Evolutionary conservation across 805 yeast species (phyloP), one percentile per base, ranked within the genome.

Genomic region (Kazachstania psychrophila): DNA sequence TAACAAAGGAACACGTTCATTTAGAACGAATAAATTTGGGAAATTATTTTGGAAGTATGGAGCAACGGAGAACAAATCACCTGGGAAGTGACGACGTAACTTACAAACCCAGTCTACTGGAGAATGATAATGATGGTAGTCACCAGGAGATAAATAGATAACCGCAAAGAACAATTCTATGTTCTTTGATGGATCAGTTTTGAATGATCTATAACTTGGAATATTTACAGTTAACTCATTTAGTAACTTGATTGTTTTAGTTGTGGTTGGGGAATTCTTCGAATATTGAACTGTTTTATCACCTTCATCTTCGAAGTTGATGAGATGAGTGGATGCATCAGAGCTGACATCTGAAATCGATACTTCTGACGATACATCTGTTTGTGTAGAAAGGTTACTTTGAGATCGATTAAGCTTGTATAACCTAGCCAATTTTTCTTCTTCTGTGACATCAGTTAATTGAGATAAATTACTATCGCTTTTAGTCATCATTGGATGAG

Each of bases 51-150:
- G 98, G 67, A 92, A 88, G 57, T 81, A 89, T 7, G 99, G 99
- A 0, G 97, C 94, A 11, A 92, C 99, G 9, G 95, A 82, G 61
- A 79, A 92, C 33, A 92, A 70, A 60, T 92, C 96, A 17, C 99
- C 99, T 22, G 88, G 83, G 56, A 89, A 92, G 62, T 92, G 96
- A 44, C 97, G 80, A 55, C 99, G 78, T 37, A 84, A 59, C 13
- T 92, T 85, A 32, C 94, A 78, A 15, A 92, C 96, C 99, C 99
- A 92, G 56, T 83, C 80, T 2, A 86, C 74, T 3, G 99, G 98
- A 9, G 97, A 85, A 58, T 92, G 99, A 64, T 80, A 92, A 44
- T 94, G 79, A 61, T 92, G 99, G 61, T 92, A 92, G 58, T 92
- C 98, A 27, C 99, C 99, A 0, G 99, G 99, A 0, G 97, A 96